These are phyloP conservation scores for Yamadazyma epiphylla DNA, from an alignment of 1,139 yeast species.

Conservation along the genomic window DNA sequence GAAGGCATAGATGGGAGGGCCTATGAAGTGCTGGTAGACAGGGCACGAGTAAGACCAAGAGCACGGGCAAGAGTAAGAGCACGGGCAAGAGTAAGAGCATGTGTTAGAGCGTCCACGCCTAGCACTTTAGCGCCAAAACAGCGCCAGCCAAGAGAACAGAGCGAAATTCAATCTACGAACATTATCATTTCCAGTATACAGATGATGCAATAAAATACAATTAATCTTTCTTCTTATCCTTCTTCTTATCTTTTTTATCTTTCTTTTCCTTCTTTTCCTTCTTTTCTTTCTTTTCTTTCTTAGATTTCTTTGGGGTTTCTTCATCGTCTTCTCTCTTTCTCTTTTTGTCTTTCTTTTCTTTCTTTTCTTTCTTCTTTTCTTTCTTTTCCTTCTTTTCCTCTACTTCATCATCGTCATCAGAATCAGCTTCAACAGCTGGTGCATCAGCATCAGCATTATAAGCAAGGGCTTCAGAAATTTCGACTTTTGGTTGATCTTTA, in stretches of 20 bases:
- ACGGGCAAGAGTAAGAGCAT: no score
- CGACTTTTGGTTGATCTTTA: slow-evolving; percentile 79
- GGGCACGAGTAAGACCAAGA: no score
- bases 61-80: no score
- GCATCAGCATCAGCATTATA: slow-evolving; percentile 95
- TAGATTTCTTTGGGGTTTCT: slow-evolving; percentile 24
- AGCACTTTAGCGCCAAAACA: no score
- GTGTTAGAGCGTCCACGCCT: no score
- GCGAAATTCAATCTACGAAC: neutral
- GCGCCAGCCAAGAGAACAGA: no score
- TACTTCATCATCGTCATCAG: slow-evolving; percentile 47
- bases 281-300: slow-evolving; percentile 40
- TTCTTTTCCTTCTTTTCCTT: slow-evolving; percentile 35
- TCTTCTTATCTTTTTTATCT: slow-evolving; percentile 32
- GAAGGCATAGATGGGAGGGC: no score
- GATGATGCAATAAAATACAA: slow-evolving; percentile 5
- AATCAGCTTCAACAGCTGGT: slow-evolving; percentile 36
- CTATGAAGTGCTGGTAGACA: no score
- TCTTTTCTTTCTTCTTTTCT: slow-evolving; percentile 29
- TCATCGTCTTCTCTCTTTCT: slow-evolving; percentile 41
- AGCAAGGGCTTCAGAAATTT: slow-evolving; percentile 76
- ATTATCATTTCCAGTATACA: slow-evolving; percentile 2
- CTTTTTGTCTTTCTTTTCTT: slow-evolving; percentile 18
- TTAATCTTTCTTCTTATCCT: slow-evolving; percentile 24
- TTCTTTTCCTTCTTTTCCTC: slow-evolving; percentile 41